Conservation (phyloP, 306 rosid genomes). For the Casuarina glauca region DNA sequence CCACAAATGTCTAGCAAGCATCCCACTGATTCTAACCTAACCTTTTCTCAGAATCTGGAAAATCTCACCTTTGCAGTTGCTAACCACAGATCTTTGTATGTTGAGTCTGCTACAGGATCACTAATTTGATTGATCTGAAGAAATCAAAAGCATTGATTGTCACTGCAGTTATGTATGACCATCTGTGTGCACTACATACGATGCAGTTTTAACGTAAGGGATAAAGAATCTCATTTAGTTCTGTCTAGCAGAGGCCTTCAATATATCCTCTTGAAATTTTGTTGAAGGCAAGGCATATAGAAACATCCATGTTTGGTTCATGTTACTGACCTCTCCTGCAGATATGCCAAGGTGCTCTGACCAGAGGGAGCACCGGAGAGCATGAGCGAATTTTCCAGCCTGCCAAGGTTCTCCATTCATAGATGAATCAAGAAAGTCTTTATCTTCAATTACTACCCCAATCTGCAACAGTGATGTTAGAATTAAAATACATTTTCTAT, state of each 20-base stretch:
- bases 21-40: not conserved
- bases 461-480: slow-evolving; percentile 50
- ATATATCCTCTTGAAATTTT: not conserved
- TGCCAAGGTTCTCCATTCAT: slow-evolving; percentile 93
- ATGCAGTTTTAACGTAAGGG: not conserved
- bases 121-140: slow-evolving; percentile 44
- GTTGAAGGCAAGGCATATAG: not conserved
- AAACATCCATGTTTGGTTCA: slow-evolving; percentile 3
- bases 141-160: not conserved
- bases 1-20: not conserved
- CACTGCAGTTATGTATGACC: not conserved
- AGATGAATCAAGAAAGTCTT: slow-evolving; percentile 58
- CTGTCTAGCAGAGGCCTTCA: not conserved
- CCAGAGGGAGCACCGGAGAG: slow-evolving; percentile 89
- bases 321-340: slow-evolving; percentile 62
- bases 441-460: slow-evolving; percentile 84
- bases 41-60: slow-evolving; percentile 15
- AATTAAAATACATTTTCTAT: not conserved
- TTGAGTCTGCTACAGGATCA: slow-evolving; percentile 53
- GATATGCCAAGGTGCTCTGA: slow-evolving; percentile 92
- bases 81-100: slow-evolving; percentile 50
- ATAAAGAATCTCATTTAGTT: not conserved
- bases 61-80: slow-evolving; percentile 55
- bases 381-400: slow-evolving; percentile 84
- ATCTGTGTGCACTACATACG: not conserved